Evolutionary conservation across 2,329 filamentous ascomycete species (phyloP), one percentile per base, ranked within the genome.

Genomic region (Didymella segeticola): DNA sequence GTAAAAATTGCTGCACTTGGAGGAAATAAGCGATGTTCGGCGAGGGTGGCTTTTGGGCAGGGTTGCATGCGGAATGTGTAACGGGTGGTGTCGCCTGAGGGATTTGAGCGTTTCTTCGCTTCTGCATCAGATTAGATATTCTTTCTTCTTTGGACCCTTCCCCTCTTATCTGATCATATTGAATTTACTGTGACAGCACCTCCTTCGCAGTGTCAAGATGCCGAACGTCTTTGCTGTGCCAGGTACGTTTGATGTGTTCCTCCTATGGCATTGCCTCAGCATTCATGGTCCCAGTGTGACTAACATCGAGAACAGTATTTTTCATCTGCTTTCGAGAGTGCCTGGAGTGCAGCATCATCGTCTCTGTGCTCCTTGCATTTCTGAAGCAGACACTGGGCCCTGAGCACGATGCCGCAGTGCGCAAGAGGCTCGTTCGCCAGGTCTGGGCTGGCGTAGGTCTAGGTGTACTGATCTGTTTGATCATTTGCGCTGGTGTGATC

Each of bases 281-380:
- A 36, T 19, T 4, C 9, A 26, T 19, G 15, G 17, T 9, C 12
- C 6, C 11, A 7, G 17, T n/a, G 9, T 45, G 25, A 38, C 53
- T 58, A 15, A 54, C 51, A 19, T 9, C 5, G 17, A 31, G 22
- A n/a, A 52, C 43, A 81, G 85, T 96, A 49, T 96, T 96, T 79
- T 93, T 96, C 79, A 90, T 96, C 73, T 87, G 90, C 77, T 95
- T 96, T 73, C 87, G 92, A 69, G 92, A 96, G 78, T 86, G 86
- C 34, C 79, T 96, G 41, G 91, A 96, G 79, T 89, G 89, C 1
- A 87, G 84, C 67, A 91, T 96, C 69, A 90, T 96, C 64, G 86
- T 96, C 58, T 93, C 91, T 0, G 89, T 96, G n/a, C 80, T 96
- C 27, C 83, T 96, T 33, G 86, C 91, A 19, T 96, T 95, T 72